A percentile compares a stretch with the other conserved stretches of the same genome.
phyloP scores from a whole-genome alignment of 768 basidiomycete species.

The Mycena maculata region DNA sequence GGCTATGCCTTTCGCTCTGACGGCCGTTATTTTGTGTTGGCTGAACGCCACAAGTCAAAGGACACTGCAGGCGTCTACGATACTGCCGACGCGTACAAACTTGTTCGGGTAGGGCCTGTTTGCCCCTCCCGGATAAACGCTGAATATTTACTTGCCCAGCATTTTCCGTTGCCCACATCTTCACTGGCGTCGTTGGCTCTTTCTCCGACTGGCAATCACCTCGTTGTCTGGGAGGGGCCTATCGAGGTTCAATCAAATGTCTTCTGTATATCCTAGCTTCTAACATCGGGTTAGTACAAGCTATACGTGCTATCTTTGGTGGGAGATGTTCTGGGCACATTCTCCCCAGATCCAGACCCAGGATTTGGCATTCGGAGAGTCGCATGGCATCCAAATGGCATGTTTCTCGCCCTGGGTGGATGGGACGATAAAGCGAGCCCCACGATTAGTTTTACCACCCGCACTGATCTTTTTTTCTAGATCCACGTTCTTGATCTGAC shows the following conservation, averaged over 20 bases:
- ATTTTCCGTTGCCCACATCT: conserved; percentile 83
- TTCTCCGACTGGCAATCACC: conserved; percentile 79
- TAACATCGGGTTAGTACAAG: conserved; percentile 68
- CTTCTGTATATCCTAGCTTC: conserved; percentile 12
- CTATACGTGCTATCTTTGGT: conserved; percentile 75
- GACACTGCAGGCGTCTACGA: conserved; percentile 92
- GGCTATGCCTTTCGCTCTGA: conserved; percentile 85
- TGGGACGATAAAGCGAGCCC: conserved; percentile 86
- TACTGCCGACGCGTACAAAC: conserved; percentile 71
- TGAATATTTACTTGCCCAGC: conserved; percentile 57
- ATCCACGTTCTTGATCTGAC: conserved; percentile 81
- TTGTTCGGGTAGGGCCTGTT: conserved; percentile 66
- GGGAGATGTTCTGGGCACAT: conserved; percentile 72
- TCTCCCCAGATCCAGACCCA: conserved; percentile 79
- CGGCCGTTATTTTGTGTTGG: conserved; percentile 85
- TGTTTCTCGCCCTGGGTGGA: conserved; percentile 84
- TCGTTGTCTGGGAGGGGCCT: conserved; percentile 87
- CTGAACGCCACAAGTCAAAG: conserved; percentile 90
- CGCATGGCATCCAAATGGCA: conserved; percentile 88
- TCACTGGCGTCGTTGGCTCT: conserved; percentile 77
- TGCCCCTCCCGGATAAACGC: not conserved
- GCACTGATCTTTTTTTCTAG: conserved; percentile 51
- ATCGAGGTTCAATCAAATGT: conserved; percentile 70
- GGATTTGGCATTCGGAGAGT: conserved; percentile 85
- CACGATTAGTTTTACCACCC: not conserved